Evolutionary conservation across 306 rosid species (phyloP).

Genomic region (Fragaria vesca): DNA sequence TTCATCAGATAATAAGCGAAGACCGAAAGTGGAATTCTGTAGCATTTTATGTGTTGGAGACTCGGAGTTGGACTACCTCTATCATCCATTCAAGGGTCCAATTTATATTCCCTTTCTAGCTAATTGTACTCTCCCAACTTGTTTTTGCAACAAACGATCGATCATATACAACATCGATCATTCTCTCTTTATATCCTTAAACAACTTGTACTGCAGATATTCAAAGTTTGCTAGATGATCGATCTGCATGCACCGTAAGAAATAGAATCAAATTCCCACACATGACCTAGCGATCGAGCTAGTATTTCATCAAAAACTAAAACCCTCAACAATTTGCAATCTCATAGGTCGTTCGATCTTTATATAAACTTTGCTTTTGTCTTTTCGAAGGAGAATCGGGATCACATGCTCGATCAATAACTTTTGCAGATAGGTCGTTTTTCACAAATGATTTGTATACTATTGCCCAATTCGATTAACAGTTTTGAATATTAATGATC

Average conservation of each 20-base stretch:
- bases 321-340: conserved; percentile 1
- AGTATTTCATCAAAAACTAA: neutral
- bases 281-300: neutral
- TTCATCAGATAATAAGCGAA: neutral
- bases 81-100: neutral
- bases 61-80: neutral
- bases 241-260: conserved; percentile 12
- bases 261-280: conserved; percentile 34
- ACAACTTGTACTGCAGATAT: neutral
- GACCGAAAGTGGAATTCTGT: neutral
- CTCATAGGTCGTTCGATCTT: neutral
- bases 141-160: neutral
- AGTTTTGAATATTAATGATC: neutral
- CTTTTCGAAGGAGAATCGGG: conserved; percentile 17
- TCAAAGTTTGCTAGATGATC: neutral
- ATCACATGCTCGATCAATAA: conserved; percentile 20
- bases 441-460: neutral
- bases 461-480: neutral
- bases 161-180: no score
- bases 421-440: neutral
- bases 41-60: neutral
- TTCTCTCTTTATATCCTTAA: conserved; percentile 6
- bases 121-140: neutral
- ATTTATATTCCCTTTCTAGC: neutral
- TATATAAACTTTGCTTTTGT: conserved; percentile 1